A percentile compares a stretch with the other conserved stretches of the same genome.
Evolutionary conservation across 208 protist genomes (phyloP).

Genomic region (Hexamita inflata): DNA sequence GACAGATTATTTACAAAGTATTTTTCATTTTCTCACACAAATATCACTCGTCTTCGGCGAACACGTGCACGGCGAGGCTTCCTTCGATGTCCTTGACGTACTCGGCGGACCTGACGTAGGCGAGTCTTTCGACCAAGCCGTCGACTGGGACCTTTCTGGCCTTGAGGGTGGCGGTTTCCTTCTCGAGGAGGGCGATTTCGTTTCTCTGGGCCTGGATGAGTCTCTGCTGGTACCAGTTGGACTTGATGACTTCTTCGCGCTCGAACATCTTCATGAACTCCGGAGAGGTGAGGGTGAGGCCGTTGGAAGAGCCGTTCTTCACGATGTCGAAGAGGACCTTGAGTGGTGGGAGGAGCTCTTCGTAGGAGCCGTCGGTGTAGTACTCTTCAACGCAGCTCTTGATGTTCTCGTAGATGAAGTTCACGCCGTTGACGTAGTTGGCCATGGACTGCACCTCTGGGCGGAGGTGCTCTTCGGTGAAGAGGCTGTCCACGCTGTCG

Average conservation of each 20-base stretch:
- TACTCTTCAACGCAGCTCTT: slow-evolving; percentile 29
- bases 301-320: slow-evolving; percentile 42
- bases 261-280: slow-evolving; percentile 41
- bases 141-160: no score
- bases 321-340: slow-evolving; percentile 42
- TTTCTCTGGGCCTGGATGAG: not conserved
- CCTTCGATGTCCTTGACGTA: no score
- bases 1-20: no score
- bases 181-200: not conserved
- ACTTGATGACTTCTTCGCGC: slow-evolving; percentile 33
- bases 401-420: slow-evolving; percentile 35
- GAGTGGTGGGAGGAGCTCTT: slow-evolving; percentile 41
- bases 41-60: no score
- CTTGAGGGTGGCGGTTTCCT: no score
- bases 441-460: slow-evolving; percentile 40
- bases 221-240: slow-evolving; percentile 34
- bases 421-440: slow-evolving; percentile 34
- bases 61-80: no score
- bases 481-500: slow-evolving; percentile 38
- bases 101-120: no score
- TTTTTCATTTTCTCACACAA: no score
- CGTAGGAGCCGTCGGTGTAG: slow-evolving; percentile 40
- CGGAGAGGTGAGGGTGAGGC: slow-evolving; percentile 21
- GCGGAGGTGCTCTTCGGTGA: slow-evolving; percentile 38
- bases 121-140: no score